These are phyloP conservation scores for Penicillium sp. DNA, from an alignment of 2,329 filamentous ascomycete species.

Conservation along the genomic window DNA sequence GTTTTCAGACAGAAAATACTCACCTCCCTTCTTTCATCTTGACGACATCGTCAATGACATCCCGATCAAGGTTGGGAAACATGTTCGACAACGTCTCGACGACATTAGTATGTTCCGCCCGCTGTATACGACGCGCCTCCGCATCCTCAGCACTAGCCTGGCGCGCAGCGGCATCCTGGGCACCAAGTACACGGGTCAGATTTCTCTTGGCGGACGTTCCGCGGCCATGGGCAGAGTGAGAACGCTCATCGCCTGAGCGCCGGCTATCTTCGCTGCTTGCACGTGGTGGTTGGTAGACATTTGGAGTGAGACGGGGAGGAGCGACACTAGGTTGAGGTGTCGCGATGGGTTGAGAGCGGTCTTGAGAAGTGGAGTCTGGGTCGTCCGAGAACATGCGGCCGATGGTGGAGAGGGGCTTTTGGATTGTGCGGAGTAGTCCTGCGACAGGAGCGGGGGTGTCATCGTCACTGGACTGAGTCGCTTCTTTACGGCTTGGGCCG, in stretches of 20 bases:
- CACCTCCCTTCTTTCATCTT: conserved; percentile 91
- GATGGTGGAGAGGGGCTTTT: conserved; percentile 84
- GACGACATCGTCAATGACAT: conserved; percentile 95
- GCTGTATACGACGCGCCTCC: conserved; percentile 76
- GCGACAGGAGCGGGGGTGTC: conserved; percentile 72
- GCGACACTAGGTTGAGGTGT: conserved; percentile 46
- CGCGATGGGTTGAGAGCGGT: conserved; percentile 35
- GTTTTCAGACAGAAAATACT: conserved; percentile 38
- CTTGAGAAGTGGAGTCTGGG: conserved; percentile 32
- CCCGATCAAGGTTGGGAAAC: conserved; percentile 92
- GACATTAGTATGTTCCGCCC: conserved; percentile 81
- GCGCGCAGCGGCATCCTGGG: conserved; percentile 81
- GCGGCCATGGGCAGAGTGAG: conserved; percentile 13
- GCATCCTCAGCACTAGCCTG: conserved; percentile 88
- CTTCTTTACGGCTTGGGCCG: conserved; percentile 40
- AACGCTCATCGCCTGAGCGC: conserved; percentile 25
- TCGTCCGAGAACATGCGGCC: conserved; percentile 90
- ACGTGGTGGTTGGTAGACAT: conserved; percentile 44
- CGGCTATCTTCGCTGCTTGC: conserved; percentile 36
- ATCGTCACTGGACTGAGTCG: conserved; percentile 52
- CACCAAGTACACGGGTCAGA: conserved; percentile 53
- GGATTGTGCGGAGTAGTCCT: conserved; percentile 83
- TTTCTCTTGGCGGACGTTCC: conserved; percentile 25
- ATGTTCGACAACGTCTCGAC: conserved; percentile 93
- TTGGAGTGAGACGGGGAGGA: conserved; percentile 50